These are phyloP conservation scores for Fusarium tricinctum DNA, from an alignment of 2,329 filamentous ascomycete genomes.

Conservation along the genomic window DNA sequence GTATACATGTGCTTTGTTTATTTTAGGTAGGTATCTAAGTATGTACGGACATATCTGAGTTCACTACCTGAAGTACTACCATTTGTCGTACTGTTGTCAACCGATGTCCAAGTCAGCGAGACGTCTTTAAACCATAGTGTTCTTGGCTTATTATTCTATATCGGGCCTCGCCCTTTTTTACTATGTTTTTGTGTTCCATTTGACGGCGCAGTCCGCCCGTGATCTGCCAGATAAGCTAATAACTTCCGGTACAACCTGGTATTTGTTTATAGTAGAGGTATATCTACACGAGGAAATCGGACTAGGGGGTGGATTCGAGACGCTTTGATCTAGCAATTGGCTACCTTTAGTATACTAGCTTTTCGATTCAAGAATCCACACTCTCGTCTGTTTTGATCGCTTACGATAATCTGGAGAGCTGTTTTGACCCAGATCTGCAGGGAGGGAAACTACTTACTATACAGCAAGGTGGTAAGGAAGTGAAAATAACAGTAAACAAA, in stretches of 20 bases:
- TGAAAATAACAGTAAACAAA: slow-evolving; percentile 11
- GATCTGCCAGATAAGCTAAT: slow-evolving; percentile 1
- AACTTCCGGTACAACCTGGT: not conserved
- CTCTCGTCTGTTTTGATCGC: slow-evolving; percentile 26
- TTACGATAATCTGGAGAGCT: slow-evolving; percentile 24
- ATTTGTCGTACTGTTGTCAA: not conserved
- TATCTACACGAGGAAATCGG: not conserved
- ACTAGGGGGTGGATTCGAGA: slow-evolving; percentile 16
- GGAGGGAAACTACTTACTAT: slow-evolving; percentile 6
- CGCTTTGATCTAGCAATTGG: slow-evolving; percentile 8
- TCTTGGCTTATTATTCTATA: not conserved
- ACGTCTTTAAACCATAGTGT: too few species aligned
- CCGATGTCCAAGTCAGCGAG: not conserved
- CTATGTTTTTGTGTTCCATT: not conserved
- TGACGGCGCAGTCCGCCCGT: not conserved
- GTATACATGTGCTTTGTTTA: slow-evolving; percentile 14
- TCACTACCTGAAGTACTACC: not conserved
- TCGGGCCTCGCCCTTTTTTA: not conserved
- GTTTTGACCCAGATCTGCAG: slow-evolving; percentile 19
- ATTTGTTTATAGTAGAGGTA: not conserved
- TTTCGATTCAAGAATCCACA: slow-evolving; percentile 23
- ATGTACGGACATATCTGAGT: not conserved
- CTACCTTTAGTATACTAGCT: slow-evolving; percentile 6
- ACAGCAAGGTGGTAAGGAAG: not conserved
- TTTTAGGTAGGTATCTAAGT: not conserved